phyloP scores from a whole-genome alignment of 805 yeast species.

The Candida xiaguanensis region DNA sequence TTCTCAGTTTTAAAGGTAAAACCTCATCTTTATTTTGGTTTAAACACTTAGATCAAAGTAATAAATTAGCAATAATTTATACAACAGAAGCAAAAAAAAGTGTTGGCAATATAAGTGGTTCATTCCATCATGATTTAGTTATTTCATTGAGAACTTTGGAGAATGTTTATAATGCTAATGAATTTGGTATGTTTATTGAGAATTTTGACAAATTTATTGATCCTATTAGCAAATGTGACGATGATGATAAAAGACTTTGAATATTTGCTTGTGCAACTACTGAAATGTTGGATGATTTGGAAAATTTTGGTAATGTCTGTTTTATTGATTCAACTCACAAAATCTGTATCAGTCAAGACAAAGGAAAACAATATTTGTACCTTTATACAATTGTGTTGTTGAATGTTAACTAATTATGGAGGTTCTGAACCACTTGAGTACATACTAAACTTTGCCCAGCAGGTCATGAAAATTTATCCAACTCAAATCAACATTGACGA shows the following conservation, averaged over 20 bases:
- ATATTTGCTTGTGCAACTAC: not conserved
- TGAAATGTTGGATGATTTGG: constrained; percentile 1
- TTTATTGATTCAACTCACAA: not conserved
- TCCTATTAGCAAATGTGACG: not conserved
- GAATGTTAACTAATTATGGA: not conserved
- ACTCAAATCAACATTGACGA: not conserved
- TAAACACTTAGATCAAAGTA: not conserved
- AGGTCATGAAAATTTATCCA: not conserved
- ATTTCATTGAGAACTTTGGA: not conserved
- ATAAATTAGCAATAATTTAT: not conserved
- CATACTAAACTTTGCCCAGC: not conserved
- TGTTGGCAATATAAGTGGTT: not conserved
- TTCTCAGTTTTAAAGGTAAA: no score
- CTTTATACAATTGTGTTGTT: not conserved
- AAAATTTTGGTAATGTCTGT: not conserved
- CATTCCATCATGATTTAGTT: not conserved
- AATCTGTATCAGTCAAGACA: not conserved
- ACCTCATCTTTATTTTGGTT: no score
- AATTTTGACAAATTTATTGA: not conserved
- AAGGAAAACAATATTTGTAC: not conserved
- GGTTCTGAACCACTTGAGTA: not conserved
- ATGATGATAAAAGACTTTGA: not conserved
- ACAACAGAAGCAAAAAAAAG: not conserved
- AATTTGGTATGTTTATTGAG: not conserved
- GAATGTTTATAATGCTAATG: not conserved